Base-by-base conservation (phyloP, 2,329 filamentous ascomycete species). In the Neofusicoccum parvum region DNA sequence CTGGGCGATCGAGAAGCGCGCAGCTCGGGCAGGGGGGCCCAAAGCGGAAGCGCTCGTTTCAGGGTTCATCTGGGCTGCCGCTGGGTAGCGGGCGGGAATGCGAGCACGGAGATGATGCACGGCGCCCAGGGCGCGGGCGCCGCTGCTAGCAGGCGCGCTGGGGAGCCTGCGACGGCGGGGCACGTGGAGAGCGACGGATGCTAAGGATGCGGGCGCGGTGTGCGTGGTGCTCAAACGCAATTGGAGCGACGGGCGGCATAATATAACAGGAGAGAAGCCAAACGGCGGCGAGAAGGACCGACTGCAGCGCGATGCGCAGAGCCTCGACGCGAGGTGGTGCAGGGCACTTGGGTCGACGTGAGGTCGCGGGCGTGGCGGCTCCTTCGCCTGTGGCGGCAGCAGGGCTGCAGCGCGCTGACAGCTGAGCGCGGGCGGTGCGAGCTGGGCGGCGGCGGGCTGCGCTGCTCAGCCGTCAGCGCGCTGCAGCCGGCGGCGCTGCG, bases 301-400 rank as follows among this genome's bases (percentile, higher is more conserved):
- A 60, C 14, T 59, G n/a, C 32, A 17, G 45, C 27, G n/a, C 20
- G 45, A 5, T 32, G 39, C 32, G 62, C 49, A 54, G 62, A 64
- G 62, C 62, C 62, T 64, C 62, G 62, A 64, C 27, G 62, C 62
- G 62, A 64, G 62, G 62, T 37, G 32, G 58, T 12, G n/a, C 41
- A 32, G n/a, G 11, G 41, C 20, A 12, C n/a, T 15, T 7, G 27
- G 37, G 34, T 41, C 20, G 37, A n/a, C 58, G 20, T 23, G 58
- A 23, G 15, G 36, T 32, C 48, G 48, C 32, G 39, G 48, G 39
- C 39, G 60, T 63, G 49, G 56, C 56, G 56, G 56, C 43, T 48
- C 41, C 56, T 60, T 60, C 56, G 56, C 43, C 15, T 48, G 23
- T 11, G 32, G 41, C 56, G 41, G 56, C 56, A 45, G 41, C 54